Conservation (phyloP, 805 yeast species). For the Tetrapisispora taiwanensis region DNA sequence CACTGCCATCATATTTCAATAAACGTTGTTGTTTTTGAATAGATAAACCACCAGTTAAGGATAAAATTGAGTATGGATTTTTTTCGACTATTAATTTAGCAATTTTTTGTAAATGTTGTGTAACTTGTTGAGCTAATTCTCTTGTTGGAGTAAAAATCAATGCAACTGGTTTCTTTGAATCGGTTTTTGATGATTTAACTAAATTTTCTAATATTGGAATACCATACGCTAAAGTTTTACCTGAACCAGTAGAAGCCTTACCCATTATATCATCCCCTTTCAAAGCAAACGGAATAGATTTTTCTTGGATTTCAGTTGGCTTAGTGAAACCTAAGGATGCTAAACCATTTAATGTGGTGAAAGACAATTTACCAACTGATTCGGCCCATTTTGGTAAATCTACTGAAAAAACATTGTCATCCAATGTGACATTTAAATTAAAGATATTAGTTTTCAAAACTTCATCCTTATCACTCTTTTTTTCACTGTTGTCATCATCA, state of each 20-base stretch:
- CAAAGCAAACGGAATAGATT: constrained; percentile 63
- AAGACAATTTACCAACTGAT: constrained; percentile 34
- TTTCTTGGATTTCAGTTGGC: constrained; percentile 81
- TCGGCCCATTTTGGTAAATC: constrained; percentile 54
- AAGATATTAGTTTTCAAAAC: constrained; percentile 24
- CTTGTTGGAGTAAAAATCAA: constrained; percentile 90
- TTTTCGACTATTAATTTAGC: constrained; percentile 32
- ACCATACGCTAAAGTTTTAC: constrained; percentile 94
- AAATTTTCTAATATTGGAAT: constrained; percentile 76
- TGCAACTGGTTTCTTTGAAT: constrained; percentile 45
- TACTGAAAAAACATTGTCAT: constrained; percentile 28
- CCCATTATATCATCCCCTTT: constrained; percentile 80
- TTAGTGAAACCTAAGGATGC: constrained; percentile 42
- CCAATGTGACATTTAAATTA: constrained; percentile 13
- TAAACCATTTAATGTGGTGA: constrained; percentile 54
- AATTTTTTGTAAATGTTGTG: constrained; percentile 57
- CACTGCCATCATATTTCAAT: constrained; percentile 57
- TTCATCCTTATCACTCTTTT: constrained; percentile 9
- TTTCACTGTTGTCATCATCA: not conserved
- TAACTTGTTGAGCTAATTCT: constrained; percentile 91
- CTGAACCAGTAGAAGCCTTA: constrained; percentile 95
- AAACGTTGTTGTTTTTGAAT: constrained; percentile 87
- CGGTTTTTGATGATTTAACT: constrained; percentile 8
- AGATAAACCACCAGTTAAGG: constrained; percentile 90
- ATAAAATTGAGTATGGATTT: constrained; percentile 51